Conservation (phyloP, 345 rosid species). For the Dipteronia sinensis region DNA sequence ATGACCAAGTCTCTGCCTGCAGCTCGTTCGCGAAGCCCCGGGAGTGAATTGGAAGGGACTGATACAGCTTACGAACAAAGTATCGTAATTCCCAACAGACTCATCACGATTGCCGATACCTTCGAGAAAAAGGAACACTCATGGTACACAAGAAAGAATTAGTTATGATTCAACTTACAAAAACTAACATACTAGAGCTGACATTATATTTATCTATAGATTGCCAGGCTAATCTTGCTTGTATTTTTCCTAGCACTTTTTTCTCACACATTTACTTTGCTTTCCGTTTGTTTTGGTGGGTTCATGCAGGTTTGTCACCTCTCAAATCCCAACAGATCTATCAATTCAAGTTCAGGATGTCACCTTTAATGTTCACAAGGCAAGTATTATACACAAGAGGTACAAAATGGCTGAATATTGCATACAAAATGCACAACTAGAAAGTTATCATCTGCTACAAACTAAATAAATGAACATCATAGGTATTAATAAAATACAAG, state of each 20-base stretch:
- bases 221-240: not conserved
- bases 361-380: conserved; percentile 81
- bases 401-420: not conserved
- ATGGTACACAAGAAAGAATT: conserved; percentile 41
- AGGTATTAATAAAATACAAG: not conserved
- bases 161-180: not conserved
- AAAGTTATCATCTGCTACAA: not conserved
- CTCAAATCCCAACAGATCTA: conserved; percentile 71
- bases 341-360: conserved; percentile 60
- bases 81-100: conserved; percentile 50
- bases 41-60: conserved; percentile 31
- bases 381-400: conserved; percentile 24
- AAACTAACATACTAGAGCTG: not conserved
- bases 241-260: not conserved
- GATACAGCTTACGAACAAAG: conserved; percentile 42
- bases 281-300: conserved; percentile 5
- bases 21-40: conserved; percentile 32
- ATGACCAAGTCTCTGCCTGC: conserved; percentile 35
- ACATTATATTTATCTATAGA: not conserved
- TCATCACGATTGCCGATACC: conserved; percentile 42
- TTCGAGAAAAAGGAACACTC: conserved; percentile 57
- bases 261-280: not conserved
- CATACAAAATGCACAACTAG: not conserved
- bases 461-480: not conserved
- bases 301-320: conserved; percentile 60